A percentile compares a stretch with the other conserved stretches of the same genome.
phyloP scores from a whole-genome alignment of 805 yeast species.

The Barnettozyma botsteinii region DNA sequence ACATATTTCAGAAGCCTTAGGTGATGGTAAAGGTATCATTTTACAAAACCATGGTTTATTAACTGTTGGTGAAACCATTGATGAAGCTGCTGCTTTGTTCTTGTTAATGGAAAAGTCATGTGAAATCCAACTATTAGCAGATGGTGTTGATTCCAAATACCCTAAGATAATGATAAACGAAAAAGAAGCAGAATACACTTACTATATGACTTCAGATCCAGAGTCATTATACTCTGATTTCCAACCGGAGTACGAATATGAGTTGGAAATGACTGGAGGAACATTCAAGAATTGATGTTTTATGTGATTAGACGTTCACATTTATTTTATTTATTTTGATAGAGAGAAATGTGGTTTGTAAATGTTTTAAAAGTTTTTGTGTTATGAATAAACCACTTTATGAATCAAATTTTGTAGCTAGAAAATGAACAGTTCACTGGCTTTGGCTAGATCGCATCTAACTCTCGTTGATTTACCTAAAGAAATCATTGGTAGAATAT shows the following conservation, averaged over 20 bases:
- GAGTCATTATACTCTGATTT: conserved; percentile 67
- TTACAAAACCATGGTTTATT: conserved; percentile 69
- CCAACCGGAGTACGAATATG: conserved; percentile 61
- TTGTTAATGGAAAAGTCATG: conserved; percentile 59
- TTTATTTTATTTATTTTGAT: not conserved
- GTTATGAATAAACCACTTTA: not conserved
- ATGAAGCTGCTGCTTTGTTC: conserved; percentile 67
- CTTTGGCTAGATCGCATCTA: no score
- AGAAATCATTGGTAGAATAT: conserved; percentile 13
- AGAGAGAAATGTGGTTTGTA: not conserved
- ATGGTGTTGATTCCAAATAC: conserved; percentile 38
- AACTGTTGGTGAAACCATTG: conserved; percentile 65
- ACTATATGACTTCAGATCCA: conserved; percentile 53
- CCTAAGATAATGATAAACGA: conserved; percentile 43
- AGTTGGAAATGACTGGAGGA: conserved; percentile 28
- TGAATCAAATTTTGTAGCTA: no score
- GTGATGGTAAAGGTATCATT: conserved; percentile 48
- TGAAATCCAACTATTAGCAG: conserved; percentile 59
- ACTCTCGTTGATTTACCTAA: conserved; percentile 12
- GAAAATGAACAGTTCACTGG: no score
- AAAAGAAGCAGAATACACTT: conserved; percentile 64
- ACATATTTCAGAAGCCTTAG: conserved; percentile 55
- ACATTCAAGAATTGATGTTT: conserved; percentile 18
- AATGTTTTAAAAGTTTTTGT: not conserved
- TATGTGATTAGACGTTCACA: not conserved